Evolutionary conservation across 768 basidiomycete species (phyloP).

Genomic region (Neoboletus brunneissimus): DNA sequence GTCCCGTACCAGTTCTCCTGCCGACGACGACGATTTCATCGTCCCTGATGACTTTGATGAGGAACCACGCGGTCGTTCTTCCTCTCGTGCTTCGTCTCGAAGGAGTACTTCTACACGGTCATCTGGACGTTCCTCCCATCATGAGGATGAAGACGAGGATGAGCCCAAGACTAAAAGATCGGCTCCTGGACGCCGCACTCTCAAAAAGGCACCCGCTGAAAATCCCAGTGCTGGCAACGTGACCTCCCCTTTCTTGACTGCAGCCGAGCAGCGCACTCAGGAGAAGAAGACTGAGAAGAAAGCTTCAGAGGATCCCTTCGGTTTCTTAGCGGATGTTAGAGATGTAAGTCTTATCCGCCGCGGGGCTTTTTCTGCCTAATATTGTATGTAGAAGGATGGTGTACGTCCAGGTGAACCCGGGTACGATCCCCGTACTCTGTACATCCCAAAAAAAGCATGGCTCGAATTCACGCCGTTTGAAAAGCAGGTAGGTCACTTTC

Average conservation of each 20-base stretch:
- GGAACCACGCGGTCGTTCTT: conserved; percentile 46
- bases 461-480: conserved; percentile 90
- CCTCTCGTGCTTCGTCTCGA: conserved; percentile 52
- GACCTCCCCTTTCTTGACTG: conserved; percentile 63
- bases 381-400: conserved; percentile 65
- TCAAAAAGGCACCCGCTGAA: conserved; percentile 30
- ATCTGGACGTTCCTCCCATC: conserved; percentile 35
- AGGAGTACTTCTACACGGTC: conserved; percentile 31
- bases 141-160: conserved; percentile 32
- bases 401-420: conserved; percentile 73
- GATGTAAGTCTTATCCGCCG: conserved; percentile 50
- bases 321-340: conserved; percentile 65
- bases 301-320: conserved; percentile 69
- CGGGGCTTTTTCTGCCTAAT: not conserved
- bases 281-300: conserved; percentile 84
- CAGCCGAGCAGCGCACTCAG: conserved; percentile 73
- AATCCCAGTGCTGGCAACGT: conserved; percentile 30
- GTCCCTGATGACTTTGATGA: conserved; percentile 63
- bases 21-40: conserved; percentile 73
- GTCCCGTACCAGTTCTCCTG: conserved; percentile 37
- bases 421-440: conserved; percentile 89
- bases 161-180: conserved; percentile 37
- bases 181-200: conserved; percentile 34
- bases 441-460: conserved; percentile 77
- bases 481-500: conserved; percentile 56